These are phyloP conservation scores for Escovopsis sp. DNA, from an alignment of 2,329 filamentous ascomycete genomes.

Conservation along the genomic window DNA sequence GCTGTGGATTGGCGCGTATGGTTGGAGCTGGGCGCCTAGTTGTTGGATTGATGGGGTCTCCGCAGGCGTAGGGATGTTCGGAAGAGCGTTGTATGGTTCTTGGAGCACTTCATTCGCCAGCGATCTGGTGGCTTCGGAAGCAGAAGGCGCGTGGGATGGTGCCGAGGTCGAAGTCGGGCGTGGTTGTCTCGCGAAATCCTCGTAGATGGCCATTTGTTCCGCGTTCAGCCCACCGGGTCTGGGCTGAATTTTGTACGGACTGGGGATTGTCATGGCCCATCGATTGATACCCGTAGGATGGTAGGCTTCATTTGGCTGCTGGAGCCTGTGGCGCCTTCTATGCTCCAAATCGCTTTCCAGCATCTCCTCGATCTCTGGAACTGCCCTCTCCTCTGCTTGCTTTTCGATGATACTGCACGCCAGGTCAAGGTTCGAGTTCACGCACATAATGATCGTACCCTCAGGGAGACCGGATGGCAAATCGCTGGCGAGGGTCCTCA, in stretches of 20 bases:
- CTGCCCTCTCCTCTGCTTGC: constrained; percentile 82
- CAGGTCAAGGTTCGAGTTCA: constrained; percentile 91
- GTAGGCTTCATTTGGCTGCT: constrained; percentile 71
- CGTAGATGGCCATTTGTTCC: constrained; percentile 90
- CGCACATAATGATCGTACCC: constrained; percentile 94
- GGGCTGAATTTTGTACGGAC: constrained; percentile 78
- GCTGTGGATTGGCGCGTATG: constrained; percentile 40
- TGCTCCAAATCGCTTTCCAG: constrained; percentile 68
- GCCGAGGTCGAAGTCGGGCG: constrained; percentile 44
- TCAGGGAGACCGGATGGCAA: constrained; percentile 77
- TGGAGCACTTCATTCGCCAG: constrained; percentile 50
- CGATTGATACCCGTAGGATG: constrained; percentile 69
- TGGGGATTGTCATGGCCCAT: constrained; percentile 88
- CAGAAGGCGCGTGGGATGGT: constrained; percentile 39
- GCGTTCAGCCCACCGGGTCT: constrained; percentile 58
- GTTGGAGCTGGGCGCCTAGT: constrained; percentile 36
- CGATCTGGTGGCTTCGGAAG: constrained; percentile 46
- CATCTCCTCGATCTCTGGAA: constrained; percentile 90
- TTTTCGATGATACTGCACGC: constrained; percentile 92
- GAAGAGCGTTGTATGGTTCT: constrained; percentile 44
- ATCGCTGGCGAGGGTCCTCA: constrained; percentile 53
- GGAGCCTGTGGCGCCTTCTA: constrained; percentile 59
- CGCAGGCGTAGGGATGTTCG: constrained; percentile 41
- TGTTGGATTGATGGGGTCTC: constrained; percentile 44
- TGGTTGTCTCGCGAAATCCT: constrained; percentile 83